Conservation (phyloP, 306 rosid genomes). For the Sicyos edulis region DNA sequence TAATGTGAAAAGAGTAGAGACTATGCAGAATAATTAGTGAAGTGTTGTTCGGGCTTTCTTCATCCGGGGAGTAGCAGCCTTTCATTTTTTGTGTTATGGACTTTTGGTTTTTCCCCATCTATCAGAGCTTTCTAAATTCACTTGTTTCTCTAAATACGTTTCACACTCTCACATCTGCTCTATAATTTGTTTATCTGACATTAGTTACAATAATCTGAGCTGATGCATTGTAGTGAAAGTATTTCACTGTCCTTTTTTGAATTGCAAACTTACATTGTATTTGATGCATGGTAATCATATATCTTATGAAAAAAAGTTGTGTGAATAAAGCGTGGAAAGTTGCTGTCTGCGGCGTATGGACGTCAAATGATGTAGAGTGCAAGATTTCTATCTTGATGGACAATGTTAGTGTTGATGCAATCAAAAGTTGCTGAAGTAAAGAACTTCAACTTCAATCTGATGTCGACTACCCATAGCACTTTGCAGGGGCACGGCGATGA, state of each 20-base stretch:
- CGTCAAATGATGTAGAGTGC: constrained; percentile 30
- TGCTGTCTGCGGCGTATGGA: constrained; percentile 1
- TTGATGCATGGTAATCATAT: not conserved
- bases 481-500: constrained; percentile 25
- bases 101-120: not conserved
- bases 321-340: not conserved
- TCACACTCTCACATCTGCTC: not conserved
- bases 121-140: not conserved
- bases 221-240: not conserved
- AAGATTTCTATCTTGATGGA: constrained; percentile 24
- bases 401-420: constrained; percentile 14
- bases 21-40: not conserved
- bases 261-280: not conserved
- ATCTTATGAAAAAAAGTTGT: not conserved
- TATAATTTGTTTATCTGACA: not conserved
- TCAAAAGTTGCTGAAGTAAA: constrained; percentile 23
- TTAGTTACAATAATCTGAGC: not conserved
- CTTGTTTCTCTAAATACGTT: not conserved
- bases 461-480: constrained; percentile 33
- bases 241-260: not conserved
- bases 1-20: not conserved
- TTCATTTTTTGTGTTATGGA: not conserved
- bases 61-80: not conserved
- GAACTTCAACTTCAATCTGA: constrained; percentile 27
- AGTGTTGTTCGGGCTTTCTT: not conserved